These are phyloP conservation scores for Claviceps maximensis DNA, from an alignment of 2,329 filamentous ascomycete species.

Conservation along the genomic window DNA sequence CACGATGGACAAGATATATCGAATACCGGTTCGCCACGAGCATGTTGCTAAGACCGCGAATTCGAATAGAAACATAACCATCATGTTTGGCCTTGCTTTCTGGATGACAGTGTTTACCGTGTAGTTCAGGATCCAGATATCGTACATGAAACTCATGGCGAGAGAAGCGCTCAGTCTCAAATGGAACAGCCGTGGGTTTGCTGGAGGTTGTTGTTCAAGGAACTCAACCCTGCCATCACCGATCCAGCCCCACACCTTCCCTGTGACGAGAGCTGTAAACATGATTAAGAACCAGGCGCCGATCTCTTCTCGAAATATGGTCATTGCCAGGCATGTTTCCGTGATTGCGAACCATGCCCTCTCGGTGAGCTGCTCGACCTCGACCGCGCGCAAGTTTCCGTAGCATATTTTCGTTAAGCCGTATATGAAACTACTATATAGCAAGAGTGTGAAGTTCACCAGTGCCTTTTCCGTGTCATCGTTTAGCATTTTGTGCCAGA, in stretches of 20 bases:
- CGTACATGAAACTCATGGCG: conserved; percentile 64
- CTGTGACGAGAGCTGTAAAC: conserved; percentile 84
- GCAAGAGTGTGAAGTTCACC: conserved; percentile 76
- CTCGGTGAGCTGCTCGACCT: conserved; percentile 94
- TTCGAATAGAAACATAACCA: conserved; percentile 99
- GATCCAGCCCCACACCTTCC: conserved; percentile 98
- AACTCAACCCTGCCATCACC: conserved; percentile 88
- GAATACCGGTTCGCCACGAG: conserved; percentile 63
- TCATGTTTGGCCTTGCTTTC: conserved; percentile 90
- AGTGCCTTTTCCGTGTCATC: conserved; percentile 51
- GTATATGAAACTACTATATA: conserved; percentile 71
- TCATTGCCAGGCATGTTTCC: conserved; percentile 95
- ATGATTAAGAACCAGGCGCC: conserved; percentile 92
- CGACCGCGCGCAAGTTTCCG: conserved; percentile 78
- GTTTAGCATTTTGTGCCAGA: background rate
- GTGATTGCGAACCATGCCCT: conserved; percentile 97
- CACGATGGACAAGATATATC: conserved; percentile 66
- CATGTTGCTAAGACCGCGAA: conserved; percentile 77
- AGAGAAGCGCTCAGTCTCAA: conserved; percentile 67
- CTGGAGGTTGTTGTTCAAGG: conserved; percentile 85
- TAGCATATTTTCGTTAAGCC: conserved; percentile 83
- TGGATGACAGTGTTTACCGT: conserved; percentile 71
- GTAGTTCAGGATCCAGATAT: conserved; percentile 68
- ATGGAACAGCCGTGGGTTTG: conserved; percentile 82
- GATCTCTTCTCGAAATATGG: conserved; percentile 90